These are phyloP conservation scores for Hypoxylon rickii DNA, from an alignment of 495 filamentous ascomycete species.

Conservation along the genomic window DNA sequence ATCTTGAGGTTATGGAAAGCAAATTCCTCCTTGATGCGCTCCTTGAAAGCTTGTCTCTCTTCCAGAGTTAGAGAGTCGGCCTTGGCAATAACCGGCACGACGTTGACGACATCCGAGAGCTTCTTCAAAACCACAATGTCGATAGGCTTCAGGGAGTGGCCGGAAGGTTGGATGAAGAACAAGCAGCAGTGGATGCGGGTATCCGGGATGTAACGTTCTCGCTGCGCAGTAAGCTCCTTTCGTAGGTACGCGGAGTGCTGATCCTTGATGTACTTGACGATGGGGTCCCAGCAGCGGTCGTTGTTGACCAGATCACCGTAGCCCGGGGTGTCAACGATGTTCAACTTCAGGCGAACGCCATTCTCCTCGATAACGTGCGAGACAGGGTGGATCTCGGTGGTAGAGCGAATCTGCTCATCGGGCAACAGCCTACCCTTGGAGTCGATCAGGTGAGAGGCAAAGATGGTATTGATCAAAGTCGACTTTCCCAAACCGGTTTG, in stretches of 20 bases:
- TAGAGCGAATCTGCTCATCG: conserved; percentile 89
- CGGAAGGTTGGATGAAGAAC: conserved; percentile 99
- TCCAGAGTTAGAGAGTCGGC: conserved; percentile 95
- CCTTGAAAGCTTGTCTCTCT: conserved; percentile 95
- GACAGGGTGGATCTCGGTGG: conserved; percentile 96
- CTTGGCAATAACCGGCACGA: conserved; percentile 98
- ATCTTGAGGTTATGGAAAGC: conserved; percentile 99
- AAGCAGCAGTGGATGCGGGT: conserved; percentile 99
- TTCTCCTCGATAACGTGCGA: conserved; percentile 99
- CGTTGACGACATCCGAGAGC: conserved; percentile 97
- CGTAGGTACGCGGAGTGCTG: conserved; percentile 99
- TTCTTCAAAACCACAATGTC: conserved; percentile 99
- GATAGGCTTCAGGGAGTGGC: conserved; percentile 97
- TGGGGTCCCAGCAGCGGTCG: conserved; percentile 98
- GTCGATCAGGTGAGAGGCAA: conserved; percentile 98
- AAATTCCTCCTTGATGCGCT: conserved; percentile 99
- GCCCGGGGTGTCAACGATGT: conserved; percentile 96
- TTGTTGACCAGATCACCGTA: conserved; percentile 99
- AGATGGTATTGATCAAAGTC: conserved; percentile 99
- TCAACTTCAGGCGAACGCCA: conserved; percentile 93
- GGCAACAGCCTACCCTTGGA: conserved; percentile 93
- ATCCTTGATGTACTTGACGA: conserved; percentile 99
- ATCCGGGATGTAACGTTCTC: conserved; percentile 98
- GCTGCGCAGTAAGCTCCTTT: conserved; percentile 99
- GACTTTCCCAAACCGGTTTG: conserved; percentile 99